Evolutionary conservation across 2,329 filamentous ascomycete genomes (phyloP).

Genomic region (Ophiostoma montium): DNA sequence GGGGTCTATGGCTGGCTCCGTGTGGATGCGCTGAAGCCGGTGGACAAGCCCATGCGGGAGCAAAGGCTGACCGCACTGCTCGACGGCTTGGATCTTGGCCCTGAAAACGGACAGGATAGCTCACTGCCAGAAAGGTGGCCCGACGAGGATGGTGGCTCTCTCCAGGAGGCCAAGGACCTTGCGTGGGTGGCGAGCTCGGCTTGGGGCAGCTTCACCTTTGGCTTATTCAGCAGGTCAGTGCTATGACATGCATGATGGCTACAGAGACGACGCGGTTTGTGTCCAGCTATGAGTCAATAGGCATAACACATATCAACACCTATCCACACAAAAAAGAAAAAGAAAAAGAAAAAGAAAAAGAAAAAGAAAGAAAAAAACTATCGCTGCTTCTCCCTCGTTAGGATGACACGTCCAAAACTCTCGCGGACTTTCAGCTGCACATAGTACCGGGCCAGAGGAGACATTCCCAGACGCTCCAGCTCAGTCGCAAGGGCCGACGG

Average conservation of each 20-base stretch:
- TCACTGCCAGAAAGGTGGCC: too few relatives aligned
- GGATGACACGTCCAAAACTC: slow-evolving; percentile 1
- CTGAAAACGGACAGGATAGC: not conserved
- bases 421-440: not conserved
- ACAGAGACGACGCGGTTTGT: too few relatives aligned
- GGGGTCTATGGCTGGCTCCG: slow-evolving; percentile 38
- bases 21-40: slow-evolving; percentile 17
- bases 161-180: slow-evolving; percentile 22
- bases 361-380: too few relatives aligned
- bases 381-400: not conserved
- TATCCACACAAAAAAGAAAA: too few relatives aligned
- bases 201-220: slow-evolving; percentile 31
- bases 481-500: slow-evolving; percentile 14
- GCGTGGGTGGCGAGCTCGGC: slow-evolving; percentile 33
- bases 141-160: too few relatives aligned
- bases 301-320: too few relatives aligned
- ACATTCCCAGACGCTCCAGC: slow-evolving; percentile 14
- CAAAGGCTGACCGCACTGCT: slow-evolving; percentile 27
- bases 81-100: slow-evolving; percentile 14
- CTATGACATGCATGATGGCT: too few relatives aligned
- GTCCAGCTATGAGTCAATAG: too few relatives aligned
- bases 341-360: too few relatives aligned
- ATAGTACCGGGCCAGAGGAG: slow-evolving; percentile 25
- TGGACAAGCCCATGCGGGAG: not conserved
- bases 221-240: not conserved